These are phyloP conservation scores for Cryptococcus amylolentus DNA, from an alignment of 1,284 basidiomycete species.

Conservation along the genomic window DNA sequence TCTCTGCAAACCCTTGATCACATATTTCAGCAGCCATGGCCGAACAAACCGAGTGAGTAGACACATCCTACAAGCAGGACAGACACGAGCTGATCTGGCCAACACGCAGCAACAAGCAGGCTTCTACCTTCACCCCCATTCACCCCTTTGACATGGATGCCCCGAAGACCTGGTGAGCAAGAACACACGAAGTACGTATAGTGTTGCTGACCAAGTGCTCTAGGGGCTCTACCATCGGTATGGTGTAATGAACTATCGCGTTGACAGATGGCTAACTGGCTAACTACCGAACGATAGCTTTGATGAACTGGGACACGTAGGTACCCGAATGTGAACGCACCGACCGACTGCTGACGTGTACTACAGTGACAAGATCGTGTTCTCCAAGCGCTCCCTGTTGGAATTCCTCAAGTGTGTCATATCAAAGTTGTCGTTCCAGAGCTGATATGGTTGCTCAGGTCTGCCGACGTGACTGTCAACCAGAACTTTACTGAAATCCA, in stretches of 20 bases:
- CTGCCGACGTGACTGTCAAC: slow-evolving; percentile 46
- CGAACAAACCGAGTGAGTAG: neutral
- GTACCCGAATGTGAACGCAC: slow-evolving; percentile 1
- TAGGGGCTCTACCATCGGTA: slow-evolving; percentile 31
- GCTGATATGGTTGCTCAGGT: slow-evolving; percentile 19
- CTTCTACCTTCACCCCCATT: slow-evolving; percentile 46
- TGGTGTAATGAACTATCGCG: neutral
- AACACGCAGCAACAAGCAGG: slow-evolving; percentile 5
- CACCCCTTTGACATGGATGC: slow-evolving; percentile 50
- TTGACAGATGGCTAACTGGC: neutral
- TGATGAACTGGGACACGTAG: slow-evolving; percentile 50
- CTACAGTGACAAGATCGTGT: slow-evolving; percentile 48
- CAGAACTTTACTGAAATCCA: slow-evolving; percentile 48
- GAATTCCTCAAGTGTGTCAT: slow-evolving; percentile 47
- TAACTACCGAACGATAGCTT: slow-evolving; percentile 22
- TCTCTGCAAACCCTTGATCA: no score
- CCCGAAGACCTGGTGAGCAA: slow-evolving; percentile 46
- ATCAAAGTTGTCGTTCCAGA: neutral
- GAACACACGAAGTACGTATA: neutral
- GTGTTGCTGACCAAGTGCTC: neutral
- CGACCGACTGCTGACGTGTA: slow-evolving; percentile 6
- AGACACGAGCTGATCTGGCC: neutral
- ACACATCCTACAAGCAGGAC: neutral
- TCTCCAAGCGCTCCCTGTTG: slow-evolving; percentile 49
- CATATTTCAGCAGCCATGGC: no score